Percentiles rank a stretch among this genome's conserved stretches.
These are phyloP conservation scores for Fragilariopsis cylindrus DNA, from an alignment of 108 stramenopile species.

Conservation along the genomic window DNA sequence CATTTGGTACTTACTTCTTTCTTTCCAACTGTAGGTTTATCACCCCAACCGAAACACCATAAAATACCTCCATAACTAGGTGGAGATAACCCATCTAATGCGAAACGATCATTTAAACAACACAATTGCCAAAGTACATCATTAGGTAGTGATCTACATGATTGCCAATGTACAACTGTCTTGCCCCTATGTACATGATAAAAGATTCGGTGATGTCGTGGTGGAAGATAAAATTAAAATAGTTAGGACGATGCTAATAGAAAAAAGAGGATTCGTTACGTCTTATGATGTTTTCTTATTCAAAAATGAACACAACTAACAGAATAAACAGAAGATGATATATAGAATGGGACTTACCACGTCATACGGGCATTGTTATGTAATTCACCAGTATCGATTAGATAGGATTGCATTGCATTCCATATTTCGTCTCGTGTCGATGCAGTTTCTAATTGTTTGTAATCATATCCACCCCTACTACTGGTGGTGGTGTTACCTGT, in stretches of 20 bases:
- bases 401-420: slow-evolving; percentile 74
- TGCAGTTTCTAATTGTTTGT: slow-evolving; percentile 24
- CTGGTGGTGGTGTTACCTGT: not conserved
- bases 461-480: not conserved
- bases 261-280: not conserved
- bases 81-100: slow-evolving; percentile 76
- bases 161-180: slow-evolving; percentile 59
- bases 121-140: slow-evolving; percentile 35
- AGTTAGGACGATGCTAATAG: not conserved
- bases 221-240: not conserved
- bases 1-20: slow-evolving; percentile 35
- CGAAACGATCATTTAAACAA: slow-evolving; percentile 73
- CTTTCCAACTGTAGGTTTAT: slow-evolving; percentile 49
- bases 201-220: not conserved
- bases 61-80: slow-evolving; percentile 70
- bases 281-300: not conserved
- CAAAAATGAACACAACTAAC: not conserved
- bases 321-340: not conserved
- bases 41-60: slow-evolving; percentile 79
- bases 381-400: slow-evolving; percentile 67
- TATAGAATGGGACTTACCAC: slow-evolving; percentile 34
- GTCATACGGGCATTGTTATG: slow-evolving; percentile 87
- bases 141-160: not conserved
- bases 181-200: slow-evolving; percentile 39
- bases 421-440: slow-evolving; percentile 47